Evolutionary conservation across 257 asterid species (phyloP).

Genomic region (Fraxinus excelsior): DNA sequence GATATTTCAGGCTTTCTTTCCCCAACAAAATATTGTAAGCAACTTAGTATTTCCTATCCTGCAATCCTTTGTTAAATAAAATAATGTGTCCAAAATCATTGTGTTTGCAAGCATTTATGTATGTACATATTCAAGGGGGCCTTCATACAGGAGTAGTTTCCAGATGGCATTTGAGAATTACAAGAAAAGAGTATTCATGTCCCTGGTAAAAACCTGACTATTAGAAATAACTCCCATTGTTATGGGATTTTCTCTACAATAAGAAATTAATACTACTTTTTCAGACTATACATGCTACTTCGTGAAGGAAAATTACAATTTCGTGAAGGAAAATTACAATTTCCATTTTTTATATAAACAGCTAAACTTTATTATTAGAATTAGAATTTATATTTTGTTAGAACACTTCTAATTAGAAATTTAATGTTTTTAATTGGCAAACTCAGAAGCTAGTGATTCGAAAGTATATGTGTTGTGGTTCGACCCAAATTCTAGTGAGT

Average conservation of each 20-base stretch:
- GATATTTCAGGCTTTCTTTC: conserved; percentile 86
- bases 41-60: conserved; percentile 15
- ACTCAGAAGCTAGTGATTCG: too few species aligned
- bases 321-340: not conserved
- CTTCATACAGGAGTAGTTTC: too few species aligned
- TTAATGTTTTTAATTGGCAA: too few species aligned
- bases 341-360: not conserved
- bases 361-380: not conserved
- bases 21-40: conserved; percentile 71
- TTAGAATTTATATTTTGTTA: not conserved
- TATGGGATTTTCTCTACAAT: not conserved
- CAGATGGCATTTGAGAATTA: too few species aligned
- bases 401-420: not conserved
- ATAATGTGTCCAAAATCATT: not conserved
- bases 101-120: not conserved
- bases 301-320: not conserved
- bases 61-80: conserved; percentile 2
- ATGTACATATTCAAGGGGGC: not conserved
- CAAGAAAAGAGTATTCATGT: too few species aligned
- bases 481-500: too few species aligned
- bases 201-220: not conserved
- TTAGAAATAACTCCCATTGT: not conserved
- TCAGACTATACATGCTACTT: not conserved
- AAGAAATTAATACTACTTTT: not conserved
- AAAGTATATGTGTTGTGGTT: too few species aligned